Evolutionary conservation across 257 asterid genomes (phyloP).

Genomic region (Echites panduratus): DNA sequence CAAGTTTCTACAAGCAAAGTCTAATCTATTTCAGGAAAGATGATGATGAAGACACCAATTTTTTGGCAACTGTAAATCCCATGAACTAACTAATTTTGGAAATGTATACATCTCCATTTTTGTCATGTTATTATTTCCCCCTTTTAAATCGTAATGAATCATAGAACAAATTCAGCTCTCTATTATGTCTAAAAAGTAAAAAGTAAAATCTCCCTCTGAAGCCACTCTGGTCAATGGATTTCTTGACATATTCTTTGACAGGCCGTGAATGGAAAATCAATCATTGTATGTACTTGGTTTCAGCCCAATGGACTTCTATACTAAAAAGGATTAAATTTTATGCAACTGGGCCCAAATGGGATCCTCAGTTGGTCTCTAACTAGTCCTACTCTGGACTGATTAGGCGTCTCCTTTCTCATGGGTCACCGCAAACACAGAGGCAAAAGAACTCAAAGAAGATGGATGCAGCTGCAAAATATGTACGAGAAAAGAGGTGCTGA

Average conservation of each 20-base stretch:
- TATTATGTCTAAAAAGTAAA: too few relatives aligned
- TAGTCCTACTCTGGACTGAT: too few relatives aligned
- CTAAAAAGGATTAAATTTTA: too few relatives aligned
- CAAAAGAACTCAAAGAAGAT: neutral
- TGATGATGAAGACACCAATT: neutral
- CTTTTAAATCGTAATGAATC: too few relatives aligned
- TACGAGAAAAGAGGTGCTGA: constrained; percentile 15
- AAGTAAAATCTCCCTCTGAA: too few relatives aligned
- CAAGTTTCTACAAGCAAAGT: neutral
- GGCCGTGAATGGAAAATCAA: too few relatives aligned
- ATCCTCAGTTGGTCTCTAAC: neutral
- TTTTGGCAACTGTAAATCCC: neutral
- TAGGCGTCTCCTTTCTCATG: neutral
- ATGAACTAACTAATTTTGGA: neutral
- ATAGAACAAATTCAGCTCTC: too few relatives aligned
- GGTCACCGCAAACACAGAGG: neutral
- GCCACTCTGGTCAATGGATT: too few relatives aligned
- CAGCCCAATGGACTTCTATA: neutral
- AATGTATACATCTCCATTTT: neutral
- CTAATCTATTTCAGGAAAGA: neutral
- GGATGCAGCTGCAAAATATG: neutral
- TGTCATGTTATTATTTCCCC: neutral
- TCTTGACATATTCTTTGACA: too few relatives aligned
- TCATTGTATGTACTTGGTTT: neutral
- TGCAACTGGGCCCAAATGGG: too few relatives aligned